Percentiles rank a stretch among this genome's conserved stretches.
These are phyloP conservation scores for Ascochyta fabae DNA, from an alignment of 2,329 filamentous ascomycete genomes.

Conservation along the genomic window DNA sequence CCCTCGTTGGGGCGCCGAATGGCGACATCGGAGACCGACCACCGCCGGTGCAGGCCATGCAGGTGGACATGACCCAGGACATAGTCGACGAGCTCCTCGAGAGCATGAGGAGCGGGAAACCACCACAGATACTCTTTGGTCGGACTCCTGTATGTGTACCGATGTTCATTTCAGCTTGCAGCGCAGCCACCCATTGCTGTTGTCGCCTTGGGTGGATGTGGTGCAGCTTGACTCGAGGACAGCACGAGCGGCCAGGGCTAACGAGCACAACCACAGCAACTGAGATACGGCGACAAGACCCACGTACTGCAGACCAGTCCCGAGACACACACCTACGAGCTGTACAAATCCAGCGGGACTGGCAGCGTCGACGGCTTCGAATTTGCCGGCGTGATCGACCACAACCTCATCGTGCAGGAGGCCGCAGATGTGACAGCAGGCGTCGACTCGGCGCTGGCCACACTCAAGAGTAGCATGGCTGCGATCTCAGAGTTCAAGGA, in stretches of 20 bases:
- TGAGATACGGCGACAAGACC: conserved; percentile 64
- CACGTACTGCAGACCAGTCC: conserved; percentile 61
- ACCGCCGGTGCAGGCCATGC: conserved; percentile 49
- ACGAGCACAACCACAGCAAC: conserved; percentile 51
- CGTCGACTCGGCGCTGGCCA: conserved; percentile 65
- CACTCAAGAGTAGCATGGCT: conserved; percentile 65
- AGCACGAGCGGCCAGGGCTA: conserved; percentile 34
- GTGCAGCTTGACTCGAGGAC: conserved; percentile 17
- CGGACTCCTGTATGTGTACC: conserved; percentile 48
- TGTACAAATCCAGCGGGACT: conserved; percentile 58
- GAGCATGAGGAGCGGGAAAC: conserved; percentile 44
- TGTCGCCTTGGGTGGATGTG: conserved; percentile 13
- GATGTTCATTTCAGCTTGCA: conserved; percentile 11
- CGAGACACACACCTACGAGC: conserved; percentile 63
- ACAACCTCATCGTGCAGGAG: conserved; percentile 62
- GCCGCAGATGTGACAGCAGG: conserved; percentile 62
- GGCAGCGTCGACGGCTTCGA: conserved; percentile 54
- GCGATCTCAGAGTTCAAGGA: conserved; percentile 66
- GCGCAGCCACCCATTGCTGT: conserved; percentile 3
- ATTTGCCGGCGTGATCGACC: conserved; percentile 64
- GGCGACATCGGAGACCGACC: conserved; percentile 42
- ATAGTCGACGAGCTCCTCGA: conserved; percentile 51
- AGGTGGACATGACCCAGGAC: conserved; percentile 50
- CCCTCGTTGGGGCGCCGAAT: conserved; percentile 50
- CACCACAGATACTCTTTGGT: conserved; percentile 49